Evolutionary conservation across 176 grass and related monocot genomes (phyloP), one percentile per base, ranked within the genome.

Genomic region (Oryza glumipatula): DNA sequence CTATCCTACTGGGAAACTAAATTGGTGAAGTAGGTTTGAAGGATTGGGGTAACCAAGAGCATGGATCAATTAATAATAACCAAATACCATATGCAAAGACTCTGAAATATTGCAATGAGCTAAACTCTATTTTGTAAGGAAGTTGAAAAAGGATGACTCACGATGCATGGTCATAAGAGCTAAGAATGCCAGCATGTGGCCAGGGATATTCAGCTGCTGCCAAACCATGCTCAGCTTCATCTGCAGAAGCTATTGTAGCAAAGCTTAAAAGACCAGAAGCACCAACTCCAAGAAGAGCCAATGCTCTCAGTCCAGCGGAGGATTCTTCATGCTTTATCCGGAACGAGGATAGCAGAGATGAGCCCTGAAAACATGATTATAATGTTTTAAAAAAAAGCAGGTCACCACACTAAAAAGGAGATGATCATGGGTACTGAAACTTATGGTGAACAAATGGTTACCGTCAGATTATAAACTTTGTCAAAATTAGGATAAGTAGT

Each of bases 171-270:
- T 96, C 96, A 44, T 96, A 99, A 46, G 96, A 99, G 80, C 96
- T 99, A 79, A 99, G 90, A 66, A 99, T 99, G 72, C 97, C 97
- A 60, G 91, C 82, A 82, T 99, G 97, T 39, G 97, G 97, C 97
- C 97, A 99, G 28, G 97, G 97, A 83, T 99, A 99, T 12, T 76
- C 83, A 36, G 91, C 83, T n/a, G 89, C 84, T 17, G 88, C 82
- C 73, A 99, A 83, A 21, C 96, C 93, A 90, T 96, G 96, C 83
- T 96, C 96, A 73, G 93, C 88, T 88, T 99, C 96, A 88, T 99
- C 96, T 77, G 96, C 96, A 82, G 86, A 91, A 49, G 94, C 91
- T 73, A 95, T 76, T 65, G 91, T 92, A 64, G 91, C 88, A 46
- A 96, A 96, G 72, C 91, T 88, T 48, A 99, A 68, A 71, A 92